A percentile compares a stretch with the other conserved stretches of the same genome.
Conservation (phyloP, 768 basidiomycete genomes). For the Rickenella mellea region DNA sequence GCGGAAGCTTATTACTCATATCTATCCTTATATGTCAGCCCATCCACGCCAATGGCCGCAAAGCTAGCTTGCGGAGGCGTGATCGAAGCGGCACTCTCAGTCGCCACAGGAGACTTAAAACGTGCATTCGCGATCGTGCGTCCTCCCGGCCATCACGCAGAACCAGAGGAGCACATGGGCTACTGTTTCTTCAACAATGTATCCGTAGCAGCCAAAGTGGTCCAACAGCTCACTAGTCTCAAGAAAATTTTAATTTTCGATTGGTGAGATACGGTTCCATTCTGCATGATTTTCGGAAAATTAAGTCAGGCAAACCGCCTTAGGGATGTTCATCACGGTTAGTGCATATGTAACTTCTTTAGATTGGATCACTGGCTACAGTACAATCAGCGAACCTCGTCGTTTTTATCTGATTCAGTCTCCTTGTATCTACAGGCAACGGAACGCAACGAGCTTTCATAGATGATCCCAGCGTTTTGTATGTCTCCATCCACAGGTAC, state of each 20-base stretch:
- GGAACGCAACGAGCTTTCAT: conserved; percentile 96
- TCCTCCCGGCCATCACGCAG: conserved; percentile 97
- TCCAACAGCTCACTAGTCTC: conserved; percentile 57
- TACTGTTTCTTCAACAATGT: conserved; percentile 99
- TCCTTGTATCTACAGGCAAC: conserved; percentile 53
- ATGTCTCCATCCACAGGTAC: conserved; percentile 92
- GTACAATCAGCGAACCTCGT: no score
- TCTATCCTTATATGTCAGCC: conserved; percentile 86
- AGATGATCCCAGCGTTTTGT: conserved; percentile 84
- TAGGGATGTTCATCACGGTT: conserved; percentile 96
- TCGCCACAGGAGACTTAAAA: conserved; percentile 69
- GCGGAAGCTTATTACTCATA: conserved; percentile 81
- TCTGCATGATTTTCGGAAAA: background rate
- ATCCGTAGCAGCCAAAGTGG: conserved; percentile 80
- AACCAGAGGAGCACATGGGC: conserved; percentile 97
- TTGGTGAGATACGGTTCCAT: conserved; percentile 69
- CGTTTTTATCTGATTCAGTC: background rate
- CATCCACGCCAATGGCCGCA: conserved; percentile 75
- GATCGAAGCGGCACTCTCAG: conserved; percentile 80
- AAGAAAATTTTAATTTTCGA: conserved; percentile 88
- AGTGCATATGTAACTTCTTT: conserved; percentile 10
- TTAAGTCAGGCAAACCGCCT: background rate
- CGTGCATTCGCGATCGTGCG: conserved; percentile 93
- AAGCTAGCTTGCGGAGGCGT: conserved; percentile 90
- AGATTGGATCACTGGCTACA: background rate